Evolutionary conservation across 2,329 filamentous ascomycete genomes (phyloP).

Genomic region (Phialophora macrospora): DNA sequence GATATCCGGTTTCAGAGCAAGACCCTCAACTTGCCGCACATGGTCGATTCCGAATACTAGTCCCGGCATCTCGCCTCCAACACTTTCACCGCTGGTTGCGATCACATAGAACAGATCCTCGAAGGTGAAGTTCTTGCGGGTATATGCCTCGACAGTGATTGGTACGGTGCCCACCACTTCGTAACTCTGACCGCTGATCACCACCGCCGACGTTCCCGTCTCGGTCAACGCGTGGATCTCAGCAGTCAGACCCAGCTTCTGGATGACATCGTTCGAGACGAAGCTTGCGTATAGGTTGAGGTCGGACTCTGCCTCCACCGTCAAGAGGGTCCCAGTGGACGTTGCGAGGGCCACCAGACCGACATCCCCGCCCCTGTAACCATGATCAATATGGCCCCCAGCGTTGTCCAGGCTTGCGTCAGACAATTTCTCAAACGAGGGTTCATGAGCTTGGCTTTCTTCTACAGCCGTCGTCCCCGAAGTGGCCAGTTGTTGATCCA

Average conservation of each 20-base stretch:
- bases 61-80: background rate
- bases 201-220: background rate
- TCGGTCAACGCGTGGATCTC: background rate
- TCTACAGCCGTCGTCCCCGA: background rate
- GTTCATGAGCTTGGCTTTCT: background rate
- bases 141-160: constrained; percentile 2
- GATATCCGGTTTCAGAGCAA: background rate
- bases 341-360: background rate
- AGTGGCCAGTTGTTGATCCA: background rate
- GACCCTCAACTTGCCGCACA: background rate
- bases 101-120: constrained; percentile 2
- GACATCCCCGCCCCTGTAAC: background rate
- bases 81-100: background rate
- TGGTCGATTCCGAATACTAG: constrained; percentile 2
- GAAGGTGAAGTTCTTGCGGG: background rate
- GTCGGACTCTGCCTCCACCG: background rate
- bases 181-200: background rate
- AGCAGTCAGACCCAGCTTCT: background rate
- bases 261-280: background rate
- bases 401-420: background rate
- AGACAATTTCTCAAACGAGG: background rate
- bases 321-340: background rate
- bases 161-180: background rate
- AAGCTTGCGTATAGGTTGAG: background rate
- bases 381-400: background rate